Conservation (phyloP, 306 rosid genomes). For the Canavalia ensiformis region DNA sequence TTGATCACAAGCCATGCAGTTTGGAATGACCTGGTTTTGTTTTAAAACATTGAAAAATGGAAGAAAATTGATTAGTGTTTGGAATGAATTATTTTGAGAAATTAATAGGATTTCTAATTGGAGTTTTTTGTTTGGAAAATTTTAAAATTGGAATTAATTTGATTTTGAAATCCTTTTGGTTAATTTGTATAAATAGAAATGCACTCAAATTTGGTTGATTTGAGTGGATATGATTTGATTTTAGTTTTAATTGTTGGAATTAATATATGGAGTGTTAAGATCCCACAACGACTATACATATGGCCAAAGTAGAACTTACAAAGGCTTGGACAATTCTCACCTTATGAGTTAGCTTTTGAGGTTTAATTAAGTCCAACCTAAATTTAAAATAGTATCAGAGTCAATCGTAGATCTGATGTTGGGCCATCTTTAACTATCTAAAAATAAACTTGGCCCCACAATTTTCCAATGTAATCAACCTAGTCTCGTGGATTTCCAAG, state of each 20-base stretch:
- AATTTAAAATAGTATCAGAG: no score
- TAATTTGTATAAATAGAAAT: conserved; percentile 33
- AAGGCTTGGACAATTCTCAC: no score
- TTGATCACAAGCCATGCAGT: not conserved
- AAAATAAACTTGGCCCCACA: no score
- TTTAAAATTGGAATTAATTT: conserved; percentile 1
- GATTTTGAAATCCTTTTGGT: conserved; percentile 33
- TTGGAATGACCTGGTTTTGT: conserved; percentile 6
- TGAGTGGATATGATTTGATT: conserved; percentile 26
- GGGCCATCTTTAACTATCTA: no score
- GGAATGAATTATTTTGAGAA: conserved; percentile 7
- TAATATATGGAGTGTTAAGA: no score
- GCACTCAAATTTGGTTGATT: conserved; percentile 25
- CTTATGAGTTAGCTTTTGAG: no score
- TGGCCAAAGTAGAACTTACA: no score
- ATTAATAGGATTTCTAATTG: conserved; percentile 1
- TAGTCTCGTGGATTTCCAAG: no score
- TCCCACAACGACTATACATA: no score
- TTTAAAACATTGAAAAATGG: conserved; percentile 21
- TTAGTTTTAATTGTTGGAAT: conserved; percentile 27
- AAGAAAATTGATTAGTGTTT: conserved; percentile 3
- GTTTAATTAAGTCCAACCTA: no score
- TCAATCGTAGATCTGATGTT: no score
- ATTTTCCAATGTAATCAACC: no score
- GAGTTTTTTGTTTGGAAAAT: not conserved